phyloP scores from a whole-genome alignment of 106 monocot species.

The Allium fistulosum region DNA sequence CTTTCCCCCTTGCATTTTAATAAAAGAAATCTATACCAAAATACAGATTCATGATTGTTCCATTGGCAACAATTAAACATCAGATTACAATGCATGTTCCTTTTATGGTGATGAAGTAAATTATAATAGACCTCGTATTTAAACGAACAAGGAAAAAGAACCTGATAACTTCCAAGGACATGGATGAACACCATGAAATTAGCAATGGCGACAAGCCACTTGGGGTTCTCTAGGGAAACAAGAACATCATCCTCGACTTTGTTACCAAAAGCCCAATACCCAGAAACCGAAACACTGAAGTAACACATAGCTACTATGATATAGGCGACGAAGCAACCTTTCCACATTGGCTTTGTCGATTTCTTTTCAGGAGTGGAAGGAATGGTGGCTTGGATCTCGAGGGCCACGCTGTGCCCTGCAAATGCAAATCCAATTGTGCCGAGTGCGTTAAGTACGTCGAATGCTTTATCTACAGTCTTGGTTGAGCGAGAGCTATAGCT shows the following conservation, averaged over 20 bases:
- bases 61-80: not conserved
- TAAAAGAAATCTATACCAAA: not conserved
- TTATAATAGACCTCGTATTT: not conserved
- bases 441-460: slow-evolving; percentile 14
- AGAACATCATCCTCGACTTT: slow-evolving; percentile 17
- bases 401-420: slow-evolving; percentile 26
- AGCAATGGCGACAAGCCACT: slow-evolving; percentile 19
- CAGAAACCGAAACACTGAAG: slow-evolving; percentile 12
- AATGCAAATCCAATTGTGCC: slow-evolving; percentile 23
- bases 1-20: not conserved
- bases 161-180: slow-evolving; percentile 35
- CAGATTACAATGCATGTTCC: not conserved
- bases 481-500: not conserved
- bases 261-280: slow-evolving; percentile 30
- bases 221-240: slow-evolving; percentile 16
- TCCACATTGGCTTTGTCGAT: slow-evolving; percentile 24
- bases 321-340: slow-evolving; percentile 13
- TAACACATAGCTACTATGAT: slow-evolving; percentile 21
- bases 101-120: not conserved
- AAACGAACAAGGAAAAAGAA: not conserved
- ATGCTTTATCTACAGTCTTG: not conserved
- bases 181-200: slow-evolving; percentile 26
- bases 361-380: slow-evolving; percentile 27
- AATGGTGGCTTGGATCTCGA: slow-evolving; percentile 34
- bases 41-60: not conserved